Evolutionary conservation across 75 land plant genomes (phyloP), one percentile per base, ranked within the genome.

Genomic region (Larix kaempferi): DNA sequence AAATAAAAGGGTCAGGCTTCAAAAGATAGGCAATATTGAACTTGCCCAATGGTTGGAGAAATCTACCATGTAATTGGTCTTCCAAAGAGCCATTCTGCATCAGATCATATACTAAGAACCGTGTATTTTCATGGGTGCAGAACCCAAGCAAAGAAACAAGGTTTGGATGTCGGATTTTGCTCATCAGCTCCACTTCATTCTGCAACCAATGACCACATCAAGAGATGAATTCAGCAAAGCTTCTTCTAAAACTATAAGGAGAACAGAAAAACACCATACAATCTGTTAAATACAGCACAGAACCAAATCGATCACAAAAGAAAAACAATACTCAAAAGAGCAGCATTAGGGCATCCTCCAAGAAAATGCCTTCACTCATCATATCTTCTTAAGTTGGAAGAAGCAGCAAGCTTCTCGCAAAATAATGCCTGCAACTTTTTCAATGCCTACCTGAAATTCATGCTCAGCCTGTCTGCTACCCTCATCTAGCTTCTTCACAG

Each of bases 11-110:
- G 1, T 15, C 12, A 26, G 67, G 67, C 67, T 29, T 15, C 37
- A 33, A 64, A 15, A 25, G 5, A 37, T 29, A 64, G 17, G 67
- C 19, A 64, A 29, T 29, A 17, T 27, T 44, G 49, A 44, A 44
- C 6, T 27, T 63, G 35, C 66, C 14, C 66, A 33, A 37, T 66
- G 44, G 16, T 22, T 22, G 17, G 19, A 63, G 6, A 33, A 44
- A 64, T 49, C 27, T 88, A 93, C 98, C 99, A 78, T 96, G 96
- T 65, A 96, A 80, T 69, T 90, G 99, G 23, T 74, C 84, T 75
- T 96, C 94, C 60, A 96, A 81, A 23, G 96, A 93, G 21, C 98
- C 96, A 82, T 95, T 93, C n/a, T 84, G 86, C 98, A 96, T 93
- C 74, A 93, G 52, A 77, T 93, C 98, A 74, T 89, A 93, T 5